These are phyloP conservation scores for Beauveria scarabaeidicola DNA, from an alignment of 2,329 filamentous ascomycete species.

Conservation along the genomic window DNA sequence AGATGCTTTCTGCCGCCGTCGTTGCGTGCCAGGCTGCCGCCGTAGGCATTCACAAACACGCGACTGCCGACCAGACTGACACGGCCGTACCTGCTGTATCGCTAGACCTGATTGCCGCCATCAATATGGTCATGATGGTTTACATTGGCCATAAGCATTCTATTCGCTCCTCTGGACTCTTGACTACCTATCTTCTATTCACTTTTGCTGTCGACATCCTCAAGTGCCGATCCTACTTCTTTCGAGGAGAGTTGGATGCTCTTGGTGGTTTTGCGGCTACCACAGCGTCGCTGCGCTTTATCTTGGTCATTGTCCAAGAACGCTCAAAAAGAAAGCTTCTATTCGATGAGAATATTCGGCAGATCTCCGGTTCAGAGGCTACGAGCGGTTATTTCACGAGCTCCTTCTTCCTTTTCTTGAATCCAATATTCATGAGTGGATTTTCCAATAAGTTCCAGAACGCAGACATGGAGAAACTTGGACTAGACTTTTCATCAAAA, in stretches of 20 bases:
- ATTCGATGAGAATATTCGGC: neutral
- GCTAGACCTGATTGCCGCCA: neutral
- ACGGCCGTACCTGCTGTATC: neutral
- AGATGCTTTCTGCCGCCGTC: neutral
- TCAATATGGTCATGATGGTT: neutral
- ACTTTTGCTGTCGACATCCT: constrained; percentile 25
- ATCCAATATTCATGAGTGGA: neutral
- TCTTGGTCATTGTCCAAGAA: constrained; percentile 24
- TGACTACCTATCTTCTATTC: constrained; percentile 23
- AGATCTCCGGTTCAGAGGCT: neutral
- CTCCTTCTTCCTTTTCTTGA: neutral
- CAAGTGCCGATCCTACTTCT: constrained; percentile 23
- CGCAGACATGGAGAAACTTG: neutral
- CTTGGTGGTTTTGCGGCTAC: constrained; percentile 21
- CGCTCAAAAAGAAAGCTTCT: constrained; percentile 17
- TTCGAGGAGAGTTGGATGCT: constrained; percentile 16
- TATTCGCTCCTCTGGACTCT: constrained; percentile 23
- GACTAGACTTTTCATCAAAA: neutral
- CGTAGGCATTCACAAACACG: neutral
- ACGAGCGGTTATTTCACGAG: neutral
- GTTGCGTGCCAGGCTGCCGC: neutral
- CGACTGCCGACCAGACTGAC: neutral
- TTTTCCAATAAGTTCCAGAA: neutral
- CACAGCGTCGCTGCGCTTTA: constrained; percentile 18
- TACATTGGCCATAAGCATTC: constrained; percentile 24